These are phyloP conservation scores for Penicillium parvum DNA, from an alignment of 495 filamentous ascomycete species.

Conservation along the genomic window DNA sequence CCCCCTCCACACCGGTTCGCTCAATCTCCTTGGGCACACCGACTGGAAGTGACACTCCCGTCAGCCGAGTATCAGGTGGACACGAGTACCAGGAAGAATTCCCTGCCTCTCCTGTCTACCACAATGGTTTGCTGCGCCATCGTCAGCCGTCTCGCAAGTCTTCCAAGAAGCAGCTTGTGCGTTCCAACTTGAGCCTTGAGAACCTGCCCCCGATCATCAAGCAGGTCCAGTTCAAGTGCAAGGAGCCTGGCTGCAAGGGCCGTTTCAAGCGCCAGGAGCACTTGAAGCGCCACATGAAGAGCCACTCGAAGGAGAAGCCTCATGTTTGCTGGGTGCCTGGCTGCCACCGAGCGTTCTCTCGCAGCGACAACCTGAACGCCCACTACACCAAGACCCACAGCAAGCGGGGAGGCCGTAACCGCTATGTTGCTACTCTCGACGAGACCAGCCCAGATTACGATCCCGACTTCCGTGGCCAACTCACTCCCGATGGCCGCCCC, in stretches of 20 bases:
- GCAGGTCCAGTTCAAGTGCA: constrained; percentile 48
- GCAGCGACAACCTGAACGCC: constrained; percentile 47
- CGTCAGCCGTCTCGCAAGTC: constrained; percentile 35
- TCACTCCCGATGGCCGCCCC: constrained; percentile 41
- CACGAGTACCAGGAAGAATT: constrained; percentile 39
- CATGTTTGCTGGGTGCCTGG: constrained; percentile 46
- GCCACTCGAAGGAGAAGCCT: constrained; percentile 54
- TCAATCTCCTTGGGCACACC: constrained; percentile 38
- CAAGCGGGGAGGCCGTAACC: constrained; percentile 45
- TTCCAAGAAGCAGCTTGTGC: constrained; percentile 35
- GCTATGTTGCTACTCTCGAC: constrained; percentile 46
- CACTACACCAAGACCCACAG: constrained; percentile 49
- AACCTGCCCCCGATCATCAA: constrained; percentile 39
- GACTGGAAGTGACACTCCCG: constrained; percentile 36
- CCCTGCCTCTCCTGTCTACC: constrained; percentile 35
- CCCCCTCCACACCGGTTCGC: constrained; percentile 39
- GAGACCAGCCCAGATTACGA: constrained; percentile 42
- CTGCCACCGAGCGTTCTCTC: constrained; percentile 42
- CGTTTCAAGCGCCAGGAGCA: constrained; percentile 61
- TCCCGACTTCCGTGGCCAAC: constrained; percentile 44
- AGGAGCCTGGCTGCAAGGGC: constrained; percentile 44
- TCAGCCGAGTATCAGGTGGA: constrained; percentile 37
- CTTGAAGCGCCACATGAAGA: constrained; percentile 59
- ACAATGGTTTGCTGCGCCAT: constrained; percentile 33
- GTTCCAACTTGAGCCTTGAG: constrained; percentile 39